Percentiles rank a stretch among this genome's conserved stretches.
These are phyloP conservation scores for Zoysia matrella DNA, from an alignment of 202 grass and related monocot species.

Conservation along the genomic window DNA sequence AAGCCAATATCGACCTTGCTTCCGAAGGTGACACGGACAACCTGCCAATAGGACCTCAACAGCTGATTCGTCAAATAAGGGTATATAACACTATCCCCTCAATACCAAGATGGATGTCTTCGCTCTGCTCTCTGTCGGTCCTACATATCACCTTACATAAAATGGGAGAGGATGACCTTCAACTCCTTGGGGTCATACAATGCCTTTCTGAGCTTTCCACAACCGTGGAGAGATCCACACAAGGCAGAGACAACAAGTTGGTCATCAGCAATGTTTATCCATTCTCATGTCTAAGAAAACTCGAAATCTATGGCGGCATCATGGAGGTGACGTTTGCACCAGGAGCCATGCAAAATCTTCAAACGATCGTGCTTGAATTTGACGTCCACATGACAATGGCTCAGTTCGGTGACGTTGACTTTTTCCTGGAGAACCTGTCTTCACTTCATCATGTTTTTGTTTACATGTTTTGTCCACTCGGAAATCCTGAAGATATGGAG, in stretches of 20 bases:
- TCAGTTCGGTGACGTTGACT: not conserved
- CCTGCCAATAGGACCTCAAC: not conserved
- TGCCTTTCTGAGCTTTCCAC: not conserved
- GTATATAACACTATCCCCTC: not conserved
- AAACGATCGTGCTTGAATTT: not conserved
- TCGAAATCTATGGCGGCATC: not conserved
- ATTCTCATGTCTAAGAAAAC: not conserved
- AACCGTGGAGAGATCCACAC: accelerated
- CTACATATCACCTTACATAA: accelerated
- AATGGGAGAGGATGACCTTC: not conserved
- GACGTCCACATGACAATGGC: not conserved
- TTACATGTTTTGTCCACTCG: not conserved
- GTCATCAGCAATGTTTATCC: not conserved
- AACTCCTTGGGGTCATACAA: slow-evolving; percentile 21
- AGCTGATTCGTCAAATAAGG: not conserved
- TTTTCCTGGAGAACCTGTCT: not conserved
- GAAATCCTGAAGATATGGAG: not conserved
- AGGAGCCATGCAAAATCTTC: not conserved
- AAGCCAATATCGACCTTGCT: not conserved
- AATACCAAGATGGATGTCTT: not conserved
- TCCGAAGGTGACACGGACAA: not conserved
- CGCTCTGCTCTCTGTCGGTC: not conserved
- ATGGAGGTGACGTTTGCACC: not conserved
- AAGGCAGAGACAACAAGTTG: not conserved
- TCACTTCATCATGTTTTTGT: not conserved